Evolutionary conservation across 495 filamentous ascomycete species (phyloP), one percentile per base, ranked within the genome.

Genomic region (Penicillium flavigenum): DNA sequence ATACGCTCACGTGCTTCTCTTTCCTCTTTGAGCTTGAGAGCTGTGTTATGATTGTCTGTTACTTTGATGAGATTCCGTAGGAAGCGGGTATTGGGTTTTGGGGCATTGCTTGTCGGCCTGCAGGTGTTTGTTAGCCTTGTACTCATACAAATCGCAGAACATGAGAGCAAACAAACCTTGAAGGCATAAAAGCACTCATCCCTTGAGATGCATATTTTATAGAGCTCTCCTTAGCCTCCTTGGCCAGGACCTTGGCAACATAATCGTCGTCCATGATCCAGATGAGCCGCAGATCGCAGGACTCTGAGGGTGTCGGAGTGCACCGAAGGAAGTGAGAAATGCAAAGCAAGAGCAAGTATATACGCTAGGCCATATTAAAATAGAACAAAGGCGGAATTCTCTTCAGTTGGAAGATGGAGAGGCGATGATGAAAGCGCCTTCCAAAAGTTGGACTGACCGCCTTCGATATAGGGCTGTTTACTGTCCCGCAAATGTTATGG

Each of bases 71-170:
- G 88, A 60, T 94, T 89, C 26, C 86, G 84, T 12, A 98, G 77
- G 62, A 98, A 98, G 43, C 89, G 79, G 0, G 88, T 96, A 63
- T 98, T 98, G 14, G 93, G 90, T 63, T 91, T 96, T 3, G 90
- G 90, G 51, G 91, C 89, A 63, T 83, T 83, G 26, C 79, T 70
- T 20, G 85, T 72, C 38, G 79, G 71, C 56, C 83, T 85, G 58
- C 12, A 63, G 48, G n/a, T 46, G 44, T 10, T 12, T 55, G 51
- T 65, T 29, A 63, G 55, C 46, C 44, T 9, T 16, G 4, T 6
- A 19, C 14, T 17, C n/a, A 17, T 36, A n/a, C 20, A 31, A 19
- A 61, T 11, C 14, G 16, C 19, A 42, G 5, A n/a, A 10, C 0
- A 11, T 11, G 11, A 14, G 19, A 39, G 29, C 22, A 32, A 47